A percentile compares a stretch with the other conserved stretches of the same genome.
These are phyloP conservation scores for Amanita phalloides DNA, from an alignment of 768 basidiomycete genomes.

Conservation along the genomic window DNA sequence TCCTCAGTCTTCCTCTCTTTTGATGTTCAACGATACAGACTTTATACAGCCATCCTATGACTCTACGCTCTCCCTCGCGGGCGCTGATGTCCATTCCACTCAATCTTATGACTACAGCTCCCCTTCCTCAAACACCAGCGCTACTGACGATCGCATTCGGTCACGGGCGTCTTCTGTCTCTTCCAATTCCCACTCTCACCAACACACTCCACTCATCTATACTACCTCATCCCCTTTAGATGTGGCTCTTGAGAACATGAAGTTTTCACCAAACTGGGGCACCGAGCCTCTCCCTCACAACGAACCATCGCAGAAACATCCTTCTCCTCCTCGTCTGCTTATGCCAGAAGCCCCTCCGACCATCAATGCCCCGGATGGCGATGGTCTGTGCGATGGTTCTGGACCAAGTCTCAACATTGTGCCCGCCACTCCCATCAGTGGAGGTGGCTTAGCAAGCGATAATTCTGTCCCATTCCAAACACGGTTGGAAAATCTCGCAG, in stretches of 20 bases:
- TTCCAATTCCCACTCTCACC: slow-evolving; percentile 32
- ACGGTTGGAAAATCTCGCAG: slow-evolving; percentile 28
- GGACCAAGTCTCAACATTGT: slow-evolving; percentile 64
- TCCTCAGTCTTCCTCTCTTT: slow-evolving; percentile 35
- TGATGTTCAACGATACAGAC: slow-evolving; percentile 49
- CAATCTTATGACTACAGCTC: slow-evolving; percentile 52
- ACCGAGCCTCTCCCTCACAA: slow-evolving; percentile 32
- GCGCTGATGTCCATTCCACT: slow-evolving; percentile 12
- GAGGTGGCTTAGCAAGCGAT: slow-evolving; percentile 38
- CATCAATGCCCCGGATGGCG: slow-evolving; percentile 55
- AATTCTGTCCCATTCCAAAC: slow-evolving; percentile 39
- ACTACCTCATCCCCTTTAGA: slow-evolving; percentile 44
- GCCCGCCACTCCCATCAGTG: slow-evolving; percentile 72
- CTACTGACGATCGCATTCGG: slow-evolving; percentile 34
- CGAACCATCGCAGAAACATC: slow-evolving; percentile 11
- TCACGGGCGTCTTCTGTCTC: slow-evolving; percentile 62
- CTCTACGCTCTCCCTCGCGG: slow-evolving; percentile 6
- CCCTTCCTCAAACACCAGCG: slow-evolving; percentile 45
- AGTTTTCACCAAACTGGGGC: slow-evolving; percentile 56
- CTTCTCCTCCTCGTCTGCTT: slow-evolving; percentile 45
- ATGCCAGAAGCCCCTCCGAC: slow-evolving; percentile 43
- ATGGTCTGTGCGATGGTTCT: slow-evolving; percentile 25
- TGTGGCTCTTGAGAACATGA: slow-evolving; percentile 51
- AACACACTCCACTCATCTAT: slow-evolving; percentile 16
- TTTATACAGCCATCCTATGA: slow-evolving; percentile 25